Evolutionary conservation across 2,329 filamentous ascomycete genomes (phyloP).

Genomic region (Exophiala lecanii-corni): DNA sequence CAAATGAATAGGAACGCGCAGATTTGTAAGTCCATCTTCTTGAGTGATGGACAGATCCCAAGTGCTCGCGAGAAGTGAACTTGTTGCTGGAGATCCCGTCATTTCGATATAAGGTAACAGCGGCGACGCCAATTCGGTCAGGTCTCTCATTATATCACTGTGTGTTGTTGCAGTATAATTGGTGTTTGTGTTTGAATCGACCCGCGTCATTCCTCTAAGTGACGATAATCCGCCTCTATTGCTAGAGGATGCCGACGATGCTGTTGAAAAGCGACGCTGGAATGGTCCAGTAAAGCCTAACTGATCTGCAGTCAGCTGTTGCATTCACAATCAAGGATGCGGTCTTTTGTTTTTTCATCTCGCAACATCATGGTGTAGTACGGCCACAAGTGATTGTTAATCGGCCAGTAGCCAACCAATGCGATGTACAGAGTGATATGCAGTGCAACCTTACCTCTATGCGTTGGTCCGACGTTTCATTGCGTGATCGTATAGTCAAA

Average conservation of each 20-base stretch:
- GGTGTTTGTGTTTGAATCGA: not conserved
- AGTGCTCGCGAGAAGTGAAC: not conserved
- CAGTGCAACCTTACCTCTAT: not conserved
- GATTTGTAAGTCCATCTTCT: slow-evolving; percentile 11
- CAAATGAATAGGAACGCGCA: slow-evolving; percentile 16
- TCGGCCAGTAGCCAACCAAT: not conserved
- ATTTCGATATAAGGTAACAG: not conserved
- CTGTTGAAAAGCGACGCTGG: not conserved
- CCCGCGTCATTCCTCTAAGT: not conserved
- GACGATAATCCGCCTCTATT: not conserved
- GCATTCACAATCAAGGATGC: no score
- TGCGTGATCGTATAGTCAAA: slow-evolving; percentile 10
- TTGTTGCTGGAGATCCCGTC: not conserved
- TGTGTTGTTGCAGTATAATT: not conserved
- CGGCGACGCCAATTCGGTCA: not conserved
- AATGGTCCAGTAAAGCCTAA: no score
- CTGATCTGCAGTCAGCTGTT: no score
- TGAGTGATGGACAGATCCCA: slow-evolving; percentile 18
- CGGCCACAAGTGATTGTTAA: not conserved
- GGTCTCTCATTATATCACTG: not conserved
- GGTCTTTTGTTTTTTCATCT: no score
- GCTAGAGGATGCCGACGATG: not conserved
- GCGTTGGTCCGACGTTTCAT: not conserved
- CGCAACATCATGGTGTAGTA: no score
- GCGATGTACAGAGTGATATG: not conserved